A percentile compares a stretch with the other conserved stretches of the same genome.
Evolutionary conservation across 2,329 filamentous ascomycete species (phyloP).

Genomic region (Huntiella decipiens): DNA sequence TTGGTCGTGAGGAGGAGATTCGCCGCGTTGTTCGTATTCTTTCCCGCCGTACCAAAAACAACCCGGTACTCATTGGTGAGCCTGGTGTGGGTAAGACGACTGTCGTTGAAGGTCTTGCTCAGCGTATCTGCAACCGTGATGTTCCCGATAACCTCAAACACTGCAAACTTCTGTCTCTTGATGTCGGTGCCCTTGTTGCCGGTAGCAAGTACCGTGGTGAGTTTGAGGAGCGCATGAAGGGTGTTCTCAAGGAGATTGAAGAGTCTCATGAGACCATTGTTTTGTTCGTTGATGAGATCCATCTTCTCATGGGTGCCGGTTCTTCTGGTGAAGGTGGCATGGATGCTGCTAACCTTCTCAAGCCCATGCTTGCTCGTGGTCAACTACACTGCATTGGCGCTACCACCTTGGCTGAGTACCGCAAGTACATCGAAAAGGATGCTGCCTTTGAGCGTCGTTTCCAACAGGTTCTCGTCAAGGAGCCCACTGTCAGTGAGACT

Average conservation of each 20-base stretch:
- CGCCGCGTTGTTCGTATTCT: slow-evolving; percentile 79
- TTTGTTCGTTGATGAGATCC: slow-evolving; percentile 96
- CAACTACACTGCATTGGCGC: slow-evolving; percentile 97
- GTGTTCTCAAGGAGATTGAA: slow-evolving; percentile 89
- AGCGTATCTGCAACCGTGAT: slow-evolving; percentile 89
- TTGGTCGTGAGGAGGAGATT: slow-evolving; percentile 91
- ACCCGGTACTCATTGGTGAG: slow-evolving; percentile 92
- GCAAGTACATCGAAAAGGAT: slow-evolving; percentile 98
- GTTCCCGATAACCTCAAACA: slow-evolving; percentile 87
- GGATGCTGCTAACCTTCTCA: slow-evolving; percentile 94
- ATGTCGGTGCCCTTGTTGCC: slow-evolving; percentile 85
- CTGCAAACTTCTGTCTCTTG: slow-evolving; percentile 84
- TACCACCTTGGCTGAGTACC: slow-evolving; percentile 84
- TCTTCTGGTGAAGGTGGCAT: slow-evolving; percentile 91
- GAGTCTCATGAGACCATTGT: slow-evolving; percentile 93
- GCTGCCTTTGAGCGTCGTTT: slow-evolving; percentile 95
- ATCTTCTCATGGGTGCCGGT: slow-evolving; percentile 93
- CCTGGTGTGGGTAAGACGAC: slow-evolving; percentile 98
- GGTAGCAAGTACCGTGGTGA: slow-evolving; percentile 98
- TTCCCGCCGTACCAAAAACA: slow-evolving; percentile 91
- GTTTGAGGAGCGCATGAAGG: slow-evolving; percentile 99
- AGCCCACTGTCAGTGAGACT: slow-evolving; percentile 73
- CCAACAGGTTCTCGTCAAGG: slow-evolving; percentile 94
- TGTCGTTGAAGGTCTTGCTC: slow-evolving; percentile 86
- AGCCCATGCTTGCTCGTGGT: slow-evolving; percentile 92